Base-by-base conservation (phyloP, 2,329 filamentous ascomycete species). In the Penicillium sp. region DNA sequence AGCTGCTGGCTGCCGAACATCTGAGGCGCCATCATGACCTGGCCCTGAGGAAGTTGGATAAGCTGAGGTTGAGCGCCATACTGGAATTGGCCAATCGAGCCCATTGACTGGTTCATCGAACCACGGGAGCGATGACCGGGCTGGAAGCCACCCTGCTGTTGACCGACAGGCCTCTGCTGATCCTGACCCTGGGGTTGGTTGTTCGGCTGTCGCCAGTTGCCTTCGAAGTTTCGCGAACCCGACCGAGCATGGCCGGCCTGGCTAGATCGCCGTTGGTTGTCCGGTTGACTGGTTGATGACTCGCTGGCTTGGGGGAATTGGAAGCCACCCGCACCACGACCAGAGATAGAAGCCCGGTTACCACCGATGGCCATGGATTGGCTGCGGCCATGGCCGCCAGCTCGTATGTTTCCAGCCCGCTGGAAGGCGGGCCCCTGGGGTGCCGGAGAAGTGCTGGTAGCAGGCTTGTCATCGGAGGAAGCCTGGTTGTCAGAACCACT, bases 201-300 rank as follows among this genome's bases (percentile, higher is more conserved):
- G 56, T 81, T 81, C 60, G 88, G 91, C 64, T 90, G 95, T 63
- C 93, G 88, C 93, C 93, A 99, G 73, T 99, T 99, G 63, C 91
- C 86, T 60, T 99, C 93, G 65, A 97, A 97, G 73, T 97, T 99
- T 56, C 93, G 84, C 19, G 93, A 99, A 10, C 82, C 82, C 28
- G 85, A 86, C 54, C 93, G 83, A 56, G 82, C 85, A 68, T 99
- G 93, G 49, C 89, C 86, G 35, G 71, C 63, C 58, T 82, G 80
- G 62, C 87, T 88, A 61, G 86, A 84, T 60, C 89, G 87, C 54
- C 88, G 86, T 60, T 83, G 79, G 66, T 90, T 87, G 59, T 93
- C 89, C 12, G 74, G 65, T 55, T 75, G 72, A 54, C 70, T 74
- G 58, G 75, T 76, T 38, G 74, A 69, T 49, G 86, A 77, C 55